Evolutionary conservation across 2,329 filamentous ascomycete genomes (phyloP).

Genomic region (Trichoderma oligosporum): DNA sequence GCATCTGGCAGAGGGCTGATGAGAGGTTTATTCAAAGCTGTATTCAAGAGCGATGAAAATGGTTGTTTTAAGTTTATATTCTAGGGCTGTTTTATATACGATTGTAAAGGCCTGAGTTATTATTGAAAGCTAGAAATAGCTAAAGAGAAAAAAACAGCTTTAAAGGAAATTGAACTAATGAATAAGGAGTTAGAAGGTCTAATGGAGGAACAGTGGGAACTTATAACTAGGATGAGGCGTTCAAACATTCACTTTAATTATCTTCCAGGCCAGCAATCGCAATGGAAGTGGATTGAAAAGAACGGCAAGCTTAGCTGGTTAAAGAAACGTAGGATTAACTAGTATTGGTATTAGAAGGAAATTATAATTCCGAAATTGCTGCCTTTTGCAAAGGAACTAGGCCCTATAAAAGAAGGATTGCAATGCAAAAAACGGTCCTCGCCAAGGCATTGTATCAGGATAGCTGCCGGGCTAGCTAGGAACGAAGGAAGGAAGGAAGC

Average conservation of each 20-base stretch:
- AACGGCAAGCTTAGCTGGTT: conserved; percentile 16
- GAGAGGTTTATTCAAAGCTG: neutral
- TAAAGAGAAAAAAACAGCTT: conserved; percentile 14
- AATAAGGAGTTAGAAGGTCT: conserved; percentile 22
- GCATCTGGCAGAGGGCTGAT: conserved; percentile 19
- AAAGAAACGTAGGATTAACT: conserved; percentile 18
- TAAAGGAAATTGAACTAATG: conserved; percentile 15
- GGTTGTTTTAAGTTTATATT: conserved; percentile 24
- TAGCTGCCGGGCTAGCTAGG: too few species aligned
- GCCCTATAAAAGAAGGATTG: neutral
- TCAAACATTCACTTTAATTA: conserved; percentile 4
- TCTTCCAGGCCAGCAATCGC: conserved; percentile 5
- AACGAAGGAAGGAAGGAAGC: too few species aligned
- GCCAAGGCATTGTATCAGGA: too few species aligned
- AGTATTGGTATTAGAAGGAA: conserved; percentile 20
- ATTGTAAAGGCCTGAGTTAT: conserved; percentile 23
- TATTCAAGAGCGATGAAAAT: conserved; percentile 23
- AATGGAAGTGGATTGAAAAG: conserved; percentile 19
- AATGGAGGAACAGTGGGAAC: conserved; percentile 20
- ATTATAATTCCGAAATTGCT: conserved; percentile 24
- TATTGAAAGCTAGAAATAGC: conserved; percentile 21
- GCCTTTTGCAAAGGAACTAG: conserved; percentile 21
- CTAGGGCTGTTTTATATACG: conserved; percentile 21
- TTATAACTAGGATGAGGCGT: conserved; percentile 15
- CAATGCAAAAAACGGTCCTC: too few species aligned